Percentiles rank a stretch among this genome's conserved stretches.
These are phyloP conservation scores for Aegilops bicornis DNA, from an alignment of 176 grass and related monocot species.

Conservation along the genomic window DNA sequence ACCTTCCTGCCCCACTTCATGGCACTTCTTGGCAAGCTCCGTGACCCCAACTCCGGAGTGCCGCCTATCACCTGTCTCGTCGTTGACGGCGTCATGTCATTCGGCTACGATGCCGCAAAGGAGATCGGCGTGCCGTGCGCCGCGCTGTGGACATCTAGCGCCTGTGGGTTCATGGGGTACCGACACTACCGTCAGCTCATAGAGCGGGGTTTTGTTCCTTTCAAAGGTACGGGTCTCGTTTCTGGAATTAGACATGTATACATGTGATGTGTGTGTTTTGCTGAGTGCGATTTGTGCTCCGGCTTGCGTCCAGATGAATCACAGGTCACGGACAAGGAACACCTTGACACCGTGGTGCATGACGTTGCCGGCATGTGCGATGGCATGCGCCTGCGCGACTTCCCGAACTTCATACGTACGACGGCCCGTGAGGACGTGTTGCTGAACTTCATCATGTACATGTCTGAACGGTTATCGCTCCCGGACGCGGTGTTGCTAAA, in stretches of 20 bases:
- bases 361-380: slow-evolving; percentile 45
- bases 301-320: slow-evolving; percentile 9
- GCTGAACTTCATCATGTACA: too few relatives aligned
- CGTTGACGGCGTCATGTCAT: too few relatives aligned
- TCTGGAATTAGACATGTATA: background rate
- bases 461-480: slow-evolving; percentile 9
- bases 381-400: too few relatives aligned
- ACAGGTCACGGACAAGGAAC: slow-evolving; percentile 35
- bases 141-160: too few relatives aligned
- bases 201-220: background rate
- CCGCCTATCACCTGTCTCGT: background rate
- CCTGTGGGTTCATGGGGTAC: too few relatives aligned
- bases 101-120: too few relatives aligned
- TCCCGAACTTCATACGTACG: too few relatives aligned
- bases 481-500: slow-evolving; percentile 2
- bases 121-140: too few relatives aligned
- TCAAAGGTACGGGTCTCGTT: background rate
- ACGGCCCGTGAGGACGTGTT: too few relatives aligned
- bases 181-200: too few relatives aligned
- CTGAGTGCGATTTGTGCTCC: background rate
- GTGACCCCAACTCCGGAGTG: background rate
- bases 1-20: slow-evolving; percentile 42
- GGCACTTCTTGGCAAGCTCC: slow-evolving; percentile 31
- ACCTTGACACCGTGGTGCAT: slow-evolving; percentile 30
- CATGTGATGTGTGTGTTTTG: background rate